Evolutionary conservation across 495 filamentous ascomycete genomes (phyloP), one percentile per base, ranked within the genome.

Genomic region (Chaetomium fimeti): DNA sequence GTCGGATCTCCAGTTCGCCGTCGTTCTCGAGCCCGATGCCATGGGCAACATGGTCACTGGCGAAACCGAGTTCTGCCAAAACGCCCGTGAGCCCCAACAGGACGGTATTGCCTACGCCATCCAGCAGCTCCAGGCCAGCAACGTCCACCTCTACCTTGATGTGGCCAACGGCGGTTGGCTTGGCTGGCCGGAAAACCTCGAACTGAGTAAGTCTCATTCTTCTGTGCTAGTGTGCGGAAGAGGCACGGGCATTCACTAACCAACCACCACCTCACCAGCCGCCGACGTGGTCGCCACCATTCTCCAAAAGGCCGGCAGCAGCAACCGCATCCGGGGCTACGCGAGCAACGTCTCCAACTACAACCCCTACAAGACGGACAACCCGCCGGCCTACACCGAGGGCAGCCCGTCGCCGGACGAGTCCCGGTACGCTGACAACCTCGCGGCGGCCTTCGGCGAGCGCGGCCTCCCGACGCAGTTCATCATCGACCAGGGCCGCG

Each of bases 111-210:
- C 83, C 32, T 86, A 88, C 66, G 84, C 86, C 8, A 72, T 89
- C 36, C 74, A 74, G 24, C 70, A 78, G 45, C 71, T 88, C 55
- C 82, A 86, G 73, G 71, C 83, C 61, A 68, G 68, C n/a, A 85
- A 88, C 68, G 83, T 88, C 28, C 74, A 79, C 27, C 83, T 88
- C 78, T 88, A 88, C 67, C 72, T 88, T 27, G 86, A 88, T 67
- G 86, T 85, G 38, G 85, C 75, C 18, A 70, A 77, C 75, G 86
- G 80, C 36, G 89, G 89, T 45, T 92, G 89, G 89, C 78, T 91
- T n/a, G 89, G 89, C 53, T 92, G 89, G 89, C 72, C 32, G 32
- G 32, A 36, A 1, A 36, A 36, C 32, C 32, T 36, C 32, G 12
- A 36, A 36, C 32, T 36, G 32, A 36, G 32, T 36, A 36, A 36